Conservation (phyloP, 768 basidiomycete genomes). For the Hydnomerulius pinastri region DNA sequence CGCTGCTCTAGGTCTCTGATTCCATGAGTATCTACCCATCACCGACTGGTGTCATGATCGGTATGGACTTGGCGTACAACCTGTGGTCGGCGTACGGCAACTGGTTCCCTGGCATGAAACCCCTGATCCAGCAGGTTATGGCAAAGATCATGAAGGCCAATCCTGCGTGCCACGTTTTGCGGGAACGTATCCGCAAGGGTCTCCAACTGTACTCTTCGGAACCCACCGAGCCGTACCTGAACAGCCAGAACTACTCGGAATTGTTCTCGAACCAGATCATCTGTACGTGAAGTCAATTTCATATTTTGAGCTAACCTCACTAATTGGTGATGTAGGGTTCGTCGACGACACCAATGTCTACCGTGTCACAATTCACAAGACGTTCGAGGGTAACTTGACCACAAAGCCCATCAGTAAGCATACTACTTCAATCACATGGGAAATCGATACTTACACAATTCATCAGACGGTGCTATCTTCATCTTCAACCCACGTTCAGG, state of each 20-base stretch:
- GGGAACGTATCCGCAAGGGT: constrained; percentile 98
- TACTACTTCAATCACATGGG: not conserved
- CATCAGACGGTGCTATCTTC: constrained; percentile 88
- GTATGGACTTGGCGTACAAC: constrained; percentile 98
- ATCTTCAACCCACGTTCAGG: constrained; percentile 99
- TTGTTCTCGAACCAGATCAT: constrained; percentile 98
- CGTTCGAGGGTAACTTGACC: constrained; percentile 99
- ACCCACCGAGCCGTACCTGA: constrained; percentile 98
- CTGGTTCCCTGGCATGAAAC: constrained; percentile 99
- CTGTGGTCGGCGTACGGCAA: constrained; percentile 98
- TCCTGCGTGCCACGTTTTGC: constrained; percentile 93
- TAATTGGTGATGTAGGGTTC: constrained; percentile 65
- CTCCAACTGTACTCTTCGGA: constrained; percentile 98
- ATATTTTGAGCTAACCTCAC: not conserved
- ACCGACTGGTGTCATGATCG: constrained; percentile 98
- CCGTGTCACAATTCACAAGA: constrained; percentile 98
- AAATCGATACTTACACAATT: not conserved
- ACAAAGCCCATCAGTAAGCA: constrained; percentile 93
- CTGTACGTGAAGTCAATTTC: constrained; percentile 46
- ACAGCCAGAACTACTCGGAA: constrained; percentile 97
- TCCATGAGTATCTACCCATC: constrained; percentile 99
- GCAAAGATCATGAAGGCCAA: constrained; percentile 99
- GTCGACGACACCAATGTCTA: constrained; percentile 99
- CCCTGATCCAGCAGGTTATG: constrained; percentile 97
- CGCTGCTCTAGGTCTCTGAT: constrained; percentile 69